phyloP scores from a whole-genome alignment of 176 grass and related monocot genomes.

The Echinochloa phyllopogon region DNA sequence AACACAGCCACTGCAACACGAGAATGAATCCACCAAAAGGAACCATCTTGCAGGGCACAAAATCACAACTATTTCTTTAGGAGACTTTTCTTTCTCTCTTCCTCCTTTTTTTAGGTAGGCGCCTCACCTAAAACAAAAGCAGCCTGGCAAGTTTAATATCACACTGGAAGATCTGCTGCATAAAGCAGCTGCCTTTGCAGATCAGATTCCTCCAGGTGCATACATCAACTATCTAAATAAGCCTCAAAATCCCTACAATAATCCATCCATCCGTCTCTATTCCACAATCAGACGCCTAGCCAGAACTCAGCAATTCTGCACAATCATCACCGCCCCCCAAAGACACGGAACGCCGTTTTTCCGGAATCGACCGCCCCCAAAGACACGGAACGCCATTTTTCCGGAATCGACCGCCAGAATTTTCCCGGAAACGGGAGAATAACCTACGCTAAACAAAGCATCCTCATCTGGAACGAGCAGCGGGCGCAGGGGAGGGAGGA shows the following conservation, averaged over 20 bases:
- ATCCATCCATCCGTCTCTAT: neutral
- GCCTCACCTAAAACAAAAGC: neutral
- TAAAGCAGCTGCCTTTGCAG: constrained; percentile 10
- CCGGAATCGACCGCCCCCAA: neutral
- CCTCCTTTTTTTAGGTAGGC: neutral
- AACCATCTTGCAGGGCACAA: neutral
- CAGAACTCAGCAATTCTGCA: neutral
- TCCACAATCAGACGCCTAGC: neutral
- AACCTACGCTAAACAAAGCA: neutral
- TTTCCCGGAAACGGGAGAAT: neutral
- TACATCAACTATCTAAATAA: neutral
- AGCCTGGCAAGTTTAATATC: neutral
- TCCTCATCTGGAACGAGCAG: neutral
- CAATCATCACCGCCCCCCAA: neutral
- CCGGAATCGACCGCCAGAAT: neutral
- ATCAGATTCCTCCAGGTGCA: neutral
- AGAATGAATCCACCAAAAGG: neutral
- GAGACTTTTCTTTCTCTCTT: neutral
- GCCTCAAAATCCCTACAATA: neutral
- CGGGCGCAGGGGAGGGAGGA: neutral
- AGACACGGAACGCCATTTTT: neutral
- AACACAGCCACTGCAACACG: neutral
- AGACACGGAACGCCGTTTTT: neutral
- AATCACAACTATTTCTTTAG: neutral
- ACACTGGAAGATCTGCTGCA: neutral